Evolutionary conservation across 164 flowering plant species (phyloP).

Genomic region (Magnolia kwangsiensis): DNA sequence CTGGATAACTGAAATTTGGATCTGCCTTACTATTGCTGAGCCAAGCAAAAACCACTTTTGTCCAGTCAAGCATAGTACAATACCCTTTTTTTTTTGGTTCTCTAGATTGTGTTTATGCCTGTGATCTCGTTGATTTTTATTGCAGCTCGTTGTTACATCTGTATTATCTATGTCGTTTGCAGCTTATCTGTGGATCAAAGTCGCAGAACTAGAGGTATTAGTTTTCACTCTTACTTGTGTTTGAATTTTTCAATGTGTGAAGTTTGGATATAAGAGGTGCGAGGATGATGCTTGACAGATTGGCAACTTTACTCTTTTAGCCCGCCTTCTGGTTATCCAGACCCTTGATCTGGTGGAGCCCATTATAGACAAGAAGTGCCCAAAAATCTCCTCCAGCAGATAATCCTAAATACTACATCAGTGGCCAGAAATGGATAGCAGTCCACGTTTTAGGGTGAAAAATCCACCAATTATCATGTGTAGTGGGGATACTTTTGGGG

Average conservation of each 20-base stretch:
- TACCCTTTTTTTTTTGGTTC: neutral
- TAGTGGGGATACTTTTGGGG: neutral
- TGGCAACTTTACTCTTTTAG: too few relatives aligned
- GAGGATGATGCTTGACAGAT: neutral
- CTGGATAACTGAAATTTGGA: neutral
- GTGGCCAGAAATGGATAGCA: neutral
- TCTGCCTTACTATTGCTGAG: neutral
- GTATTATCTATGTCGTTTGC: conserved; percentile 34
- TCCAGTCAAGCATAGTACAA: neutral
- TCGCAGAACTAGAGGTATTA: conserved; percentile 54
- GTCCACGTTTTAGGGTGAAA: neutral
- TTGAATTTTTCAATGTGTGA: neutral
- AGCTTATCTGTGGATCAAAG: conserved; percentile 34
- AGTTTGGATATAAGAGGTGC: neutral
- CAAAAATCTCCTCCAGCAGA: neutral
- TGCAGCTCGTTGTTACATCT: conserved; percentile 55
- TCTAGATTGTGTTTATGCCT: neutral
- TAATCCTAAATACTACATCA: neutral
- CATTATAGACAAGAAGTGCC: neutral
- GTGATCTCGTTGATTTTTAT: conserved; percentile 13
- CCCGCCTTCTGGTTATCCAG: too few relatives aligned
- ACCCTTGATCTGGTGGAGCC: too few relatives aligned
- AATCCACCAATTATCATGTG: too few relatives aligned
- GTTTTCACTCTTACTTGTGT: neutral
- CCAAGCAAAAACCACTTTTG: neutral